These are phyloP conservation scores for Metschnikowia noctiluminum DNA, from an alignment of 805 yeast species.

Conservation along the genomic window DNA sequence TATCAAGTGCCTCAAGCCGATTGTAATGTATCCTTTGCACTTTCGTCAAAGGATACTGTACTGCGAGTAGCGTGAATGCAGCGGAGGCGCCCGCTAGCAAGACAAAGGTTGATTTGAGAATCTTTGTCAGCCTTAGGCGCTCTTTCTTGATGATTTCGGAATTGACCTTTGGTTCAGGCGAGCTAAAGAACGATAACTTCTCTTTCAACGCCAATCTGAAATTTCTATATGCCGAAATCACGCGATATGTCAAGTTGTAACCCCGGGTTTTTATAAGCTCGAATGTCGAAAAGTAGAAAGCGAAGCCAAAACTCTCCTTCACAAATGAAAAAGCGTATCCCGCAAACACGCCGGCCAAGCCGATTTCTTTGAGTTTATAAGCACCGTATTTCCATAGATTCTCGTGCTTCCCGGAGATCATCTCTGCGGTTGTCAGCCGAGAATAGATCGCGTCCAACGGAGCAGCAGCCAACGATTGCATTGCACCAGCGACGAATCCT, in stretches of 20 bases:
- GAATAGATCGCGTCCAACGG: conserved; percentile 91
- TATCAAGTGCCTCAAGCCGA: conserved; percentile 76
- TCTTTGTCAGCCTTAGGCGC: conserved; percentile 39
- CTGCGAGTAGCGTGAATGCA: conserved; percentile 67
- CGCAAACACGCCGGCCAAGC: conserved; percentile 82
- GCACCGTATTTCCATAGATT: conserved; percentile 77
- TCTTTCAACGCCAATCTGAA: conserved; percentile 31
- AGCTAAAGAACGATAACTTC: conserved; percentile 18
- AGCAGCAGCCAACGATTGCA: conserved; percentile 87
- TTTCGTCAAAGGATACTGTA: conserved; percentile 80
- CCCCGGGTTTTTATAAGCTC: conserved; percentile 74
- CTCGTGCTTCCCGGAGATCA: conserved; percentile 61
- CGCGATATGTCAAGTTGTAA: conserved; percentile 44
- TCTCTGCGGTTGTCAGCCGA: conserved; percentile 72
- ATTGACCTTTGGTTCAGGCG: conserved; percentile 12
- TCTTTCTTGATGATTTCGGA: conserved; percentile 24
- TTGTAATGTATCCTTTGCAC: conserved; percentile 77
- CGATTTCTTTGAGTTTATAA: conserved; percentile 66
- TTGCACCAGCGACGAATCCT: conserved; percentile 82
- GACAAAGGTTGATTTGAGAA: conserved; percentile 65
- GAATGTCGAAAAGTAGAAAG: conserved; percentile 76
- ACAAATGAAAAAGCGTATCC: conserved; percentile 76
- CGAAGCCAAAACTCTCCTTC: conserved; percentile 83
- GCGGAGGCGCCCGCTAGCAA: conserved; percentile 87
- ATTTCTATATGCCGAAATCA: conserved; percentile 42